phyloP scores from a whole-genome alignment of 2,329 filamentous ascomycete species.

The Pseudogymnoascus sp. region DNA sequence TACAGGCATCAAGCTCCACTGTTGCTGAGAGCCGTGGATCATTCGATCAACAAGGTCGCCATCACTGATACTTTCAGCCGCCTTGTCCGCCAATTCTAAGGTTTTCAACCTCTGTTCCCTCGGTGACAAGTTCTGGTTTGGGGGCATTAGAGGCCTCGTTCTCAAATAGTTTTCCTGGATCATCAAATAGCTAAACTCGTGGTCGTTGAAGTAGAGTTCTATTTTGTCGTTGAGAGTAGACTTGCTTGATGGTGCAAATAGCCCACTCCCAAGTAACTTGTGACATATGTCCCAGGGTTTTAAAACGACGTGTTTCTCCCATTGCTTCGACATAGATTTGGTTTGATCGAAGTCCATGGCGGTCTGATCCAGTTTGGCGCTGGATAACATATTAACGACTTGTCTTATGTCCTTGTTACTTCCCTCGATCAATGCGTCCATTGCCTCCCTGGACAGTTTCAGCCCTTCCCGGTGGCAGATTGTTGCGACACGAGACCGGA shows the following conservation, averaged over 20 bases:
- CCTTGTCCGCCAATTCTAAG: constrained; percentile 80
- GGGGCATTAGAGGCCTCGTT: constrained; percentile 61
- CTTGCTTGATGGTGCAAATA: constrained; percentile 79
- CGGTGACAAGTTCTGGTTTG: constrained; percentile 49
- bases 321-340: constrained; percentile 92
- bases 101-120: constrained; percentile 70
- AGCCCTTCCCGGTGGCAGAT: constrained; percentile 89
- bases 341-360: constrained; percentile 77
- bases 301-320: constrained; percentile 94
- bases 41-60: constrained; percentile 93
- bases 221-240: constrained; percentile 94
- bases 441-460: constrained; percentile 72
- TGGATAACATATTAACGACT: constrained; percentile 97
- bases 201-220: constrained; percentile 98
- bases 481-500: constrained; percentile 86
- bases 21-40: constrained; percentile 97
- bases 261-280: constrained; percentile 80
- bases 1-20: constrained; percentile 96
- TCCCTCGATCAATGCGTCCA: constrained; percentile 92
- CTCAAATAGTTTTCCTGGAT: constrained; percentile 95
- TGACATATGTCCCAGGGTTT: constrained; percentile 98
- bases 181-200: constrained; percentile 96
- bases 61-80: constrained; percentile 93
- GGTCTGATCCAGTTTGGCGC: constrained; percentile 78
- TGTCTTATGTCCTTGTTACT: constrained; percentile 94